Evolutionary conservation across 768 basidiomycete species (phyloP), one percentile per base, ranked within the genome.

Genomic region (Daedaleopsis nitida): DNA sequence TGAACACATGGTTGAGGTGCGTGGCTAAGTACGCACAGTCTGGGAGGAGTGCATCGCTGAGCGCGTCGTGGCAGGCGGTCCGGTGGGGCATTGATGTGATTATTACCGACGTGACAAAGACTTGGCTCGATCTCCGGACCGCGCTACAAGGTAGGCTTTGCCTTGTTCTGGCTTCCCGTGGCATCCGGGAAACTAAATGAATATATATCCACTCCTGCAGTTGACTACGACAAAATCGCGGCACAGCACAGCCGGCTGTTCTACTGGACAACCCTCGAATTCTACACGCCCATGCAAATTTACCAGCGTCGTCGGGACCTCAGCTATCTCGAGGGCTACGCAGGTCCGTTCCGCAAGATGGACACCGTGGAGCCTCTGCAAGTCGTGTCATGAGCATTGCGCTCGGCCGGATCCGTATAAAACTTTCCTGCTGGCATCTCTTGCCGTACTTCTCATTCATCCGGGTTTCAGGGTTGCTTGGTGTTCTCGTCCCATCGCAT

Each of bases 1-100:
- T 11, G 86, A 85, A 56, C 87, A 94, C 69, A 94, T 94, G 92
- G 90, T 92, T 83, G 92, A 94, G 85, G 91, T 87, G 34, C 45
- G 84, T 73, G 16, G 24, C 52, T 27, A 16, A 27, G 37, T 7
- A 19, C 16, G 39, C 49, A n/a, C 42, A 43, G 39, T 2, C 16
- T 27, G 7, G 11, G 32, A 14, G 51, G 8, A n/a, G 12, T 14
- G 5, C 44, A 21, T 12, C 27, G 42, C 60, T 67, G 65, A 55
- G 43, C 52, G 52, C 19, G 37, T 54, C 53, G 56, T 42, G 16
- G 37, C 66, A 91, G 89, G 89, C 88, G 45, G 89, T 87, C 23
- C 64, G 76, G 35, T 81, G 80, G 81, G 77, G 76, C 14, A 80
- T 78, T 38, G 73, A 76, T 49, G 81, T 73, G 10, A 79, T 83